These are phyloP conservation scores for Populus hybrid DNA, from an alignment of 441 rosid species.

Conservation along the genomic window DNA sequence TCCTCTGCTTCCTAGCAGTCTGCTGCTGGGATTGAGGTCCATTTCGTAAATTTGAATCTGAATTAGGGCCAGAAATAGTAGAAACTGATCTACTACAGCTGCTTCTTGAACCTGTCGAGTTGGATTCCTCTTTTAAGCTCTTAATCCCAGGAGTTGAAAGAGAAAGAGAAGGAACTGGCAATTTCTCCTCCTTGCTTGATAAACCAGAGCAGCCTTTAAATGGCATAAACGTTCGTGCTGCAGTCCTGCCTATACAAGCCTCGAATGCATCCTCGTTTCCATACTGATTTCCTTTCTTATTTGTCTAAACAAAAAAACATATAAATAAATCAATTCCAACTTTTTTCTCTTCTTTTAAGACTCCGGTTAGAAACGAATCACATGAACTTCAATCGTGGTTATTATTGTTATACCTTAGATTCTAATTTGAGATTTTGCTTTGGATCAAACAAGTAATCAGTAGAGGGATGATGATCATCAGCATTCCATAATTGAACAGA, in stretches of 20 bases:
- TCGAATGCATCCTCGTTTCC: slow-evolving; percentile 32
- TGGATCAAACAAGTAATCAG: slow-evolving; percentile 21
- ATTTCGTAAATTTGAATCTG: slow-evolving; percentile 35
- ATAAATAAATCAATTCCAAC: slow-evolving; percentile 9
- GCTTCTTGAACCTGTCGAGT: slow-evolving; percentile 37
- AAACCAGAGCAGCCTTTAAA: slow-evolving; percentile 35
- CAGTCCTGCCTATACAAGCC: slow-evolving; percentile 31
- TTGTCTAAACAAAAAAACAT: slow-evolving; percentile 31
- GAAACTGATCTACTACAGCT: slow-evolving; percentile 42
- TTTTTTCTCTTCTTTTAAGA: not conserved
- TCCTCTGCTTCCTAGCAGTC: slow-evolving; percentile 76
- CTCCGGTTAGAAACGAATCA: not conserved
- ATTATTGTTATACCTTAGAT: slow-evolving; percentile 39
- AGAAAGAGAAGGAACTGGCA: slow-evolving; percentile 46
- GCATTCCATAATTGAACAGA: slow-evolving; percentile 76
- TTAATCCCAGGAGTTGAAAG: slow-evolving; percentile 53
- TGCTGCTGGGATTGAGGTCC: slow-evolving; percentile 49
- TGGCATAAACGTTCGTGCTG: slow-evolving; percentile 37
- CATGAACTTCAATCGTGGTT: not conserved
- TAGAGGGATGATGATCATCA: slow-evolving; percentile 32
- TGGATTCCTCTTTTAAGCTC: slow-evolving; percentile 52
- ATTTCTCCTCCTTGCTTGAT: slow-evolving; percentile 35
- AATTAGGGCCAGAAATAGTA: slow-evolving; percentile 40
- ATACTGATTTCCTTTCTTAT: slow-evolving; percentile 24
- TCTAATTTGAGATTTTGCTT: slow-evolving; percentile 38